A percentile compares a stretch with the other conserved stretches of the same genome.
Conservation (phyloP, 2,329 filamentous ascomycete species). For the Byssoonygena ceratinophila region DNA sequence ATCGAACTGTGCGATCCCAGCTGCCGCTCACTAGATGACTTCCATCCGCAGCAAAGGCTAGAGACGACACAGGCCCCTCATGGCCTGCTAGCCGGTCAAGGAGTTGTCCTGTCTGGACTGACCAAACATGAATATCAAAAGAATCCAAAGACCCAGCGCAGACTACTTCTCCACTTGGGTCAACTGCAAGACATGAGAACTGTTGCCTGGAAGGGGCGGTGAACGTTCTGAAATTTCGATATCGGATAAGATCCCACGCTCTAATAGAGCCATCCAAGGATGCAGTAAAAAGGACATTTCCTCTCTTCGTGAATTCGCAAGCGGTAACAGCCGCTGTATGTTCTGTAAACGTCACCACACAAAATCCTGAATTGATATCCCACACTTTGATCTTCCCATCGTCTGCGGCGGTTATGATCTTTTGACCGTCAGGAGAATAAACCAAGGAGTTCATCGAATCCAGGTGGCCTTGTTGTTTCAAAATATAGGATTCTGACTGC, state of each 20-base stretch:
- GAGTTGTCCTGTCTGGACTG: slow-evolving; percentile 90
- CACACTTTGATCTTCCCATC: slow-evolving; percentile 98
- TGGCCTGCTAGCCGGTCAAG: slow-evolving; percentile 85
- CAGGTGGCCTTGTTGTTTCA: slow-evolving; percentile 96
- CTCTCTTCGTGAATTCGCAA: slow-evolving; percentile 88
- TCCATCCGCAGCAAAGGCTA: slow-evolving; percentile 83
- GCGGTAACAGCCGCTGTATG: slow-evolving; percentile 86
- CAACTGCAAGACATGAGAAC: slow-evolving; percentile 91
- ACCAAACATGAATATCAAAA: slow-evolving; percentile 97
- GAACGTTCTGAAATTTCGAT: slow-evolving; percentile 95
- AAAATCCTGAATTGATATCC: slow-evolving; percentile 94
- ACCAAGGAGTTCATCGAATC: slow-evolving; percentile 88
- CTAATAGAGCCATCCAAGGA: slow-evolving; percentile 88
- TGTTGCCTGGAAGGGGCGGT: slow-evolving; percentile 84
- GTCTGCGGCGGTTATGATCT: slow-evolving; percentile 85
- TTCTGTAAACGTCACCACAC: slow-evolving; percentile 95
- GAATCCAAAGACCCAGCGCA: slow-evolving; percentile 92
- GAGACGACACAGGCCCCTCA: slow-evolving; percentile 79
- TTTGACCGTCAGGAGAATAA: slow-evolving; percentile 87
- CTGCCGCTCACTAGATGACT: slow-evolving; percentile 77
- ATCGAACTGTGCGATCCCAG: slow-evolving; percentile 89
- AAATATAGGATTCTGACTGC: slow-evolving; percentile 97
- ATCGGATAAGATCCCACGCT: slow-evolving; percentile 92
- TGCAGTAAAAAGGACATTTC: slow-evolving; percentile 89
- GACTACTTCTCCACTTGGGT: slow-evolving; percentile 90